These are phyloP conservation scores for Colletotrichum tamarilloi DNA, from an alignment of 2,329 filamentous ascomycete genomes.

Conservation along the genomic window DNA sequence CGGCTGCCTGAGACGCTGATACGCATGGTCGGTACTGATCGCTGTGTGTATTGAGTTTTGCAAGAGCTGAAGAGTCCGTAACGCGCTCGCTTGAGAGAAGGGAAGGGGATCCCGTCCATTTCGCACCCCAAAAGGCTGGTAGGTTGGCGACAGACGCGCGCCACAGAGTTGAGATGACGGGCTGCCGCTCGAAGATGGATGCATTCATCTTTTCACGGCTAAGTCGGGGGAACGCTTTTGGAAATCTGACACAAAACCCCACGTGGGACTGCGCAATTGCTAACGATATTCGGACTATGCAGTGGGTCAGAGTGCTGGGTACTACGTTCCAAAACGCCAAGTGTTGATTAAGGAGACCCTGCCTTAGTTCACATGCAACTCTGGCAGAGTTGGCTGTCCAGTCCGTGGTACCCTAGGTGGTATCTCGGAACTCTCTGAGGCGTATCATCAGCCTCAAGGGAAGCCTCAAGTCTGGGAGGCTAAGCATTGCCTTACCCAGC, in stretches of 20 bases:
- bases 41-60: not conserved
- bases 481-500: not conserved
- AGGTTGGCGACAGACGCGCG: constrained; percentile 32
- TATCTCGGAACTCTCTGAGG: constrained; percentile 7
- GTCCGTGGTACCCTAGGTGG: constrained; percentile 4
- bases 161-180: constrained; percentile 14
- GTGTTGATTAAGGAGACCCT: constrained; percentile 29
- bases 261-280: constrained; percentile 25
- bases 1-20: not conserved
- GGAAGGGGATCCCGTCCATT: not conserved
- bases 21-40: not conserved
- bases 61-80: not conserved
- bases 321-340: constrained; percentile 28
- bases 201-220: not conserved
- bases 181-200: not conserved
- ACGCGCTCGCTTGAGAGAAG: not conserved
- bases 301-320: constrained; percentile 1
- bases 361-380: constrained; percentile 5
- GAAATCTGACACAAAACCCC: constrained; percentile 21
- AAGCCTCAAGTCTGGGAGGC: not conserved
- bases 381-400: not conserved
- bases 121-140: constrained; percentile 9
- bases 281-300: constrained; percentile 8
- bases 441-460: constrained; percentile 10
- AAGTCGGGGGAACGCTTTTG: constrained; percentile 5